These are phyloP conservation scores for Annulohypoxylon truncatum DNA, from an alignment of 2,329 filamentous ascomycete genomes.

Conservation along the genomic window DNA sequence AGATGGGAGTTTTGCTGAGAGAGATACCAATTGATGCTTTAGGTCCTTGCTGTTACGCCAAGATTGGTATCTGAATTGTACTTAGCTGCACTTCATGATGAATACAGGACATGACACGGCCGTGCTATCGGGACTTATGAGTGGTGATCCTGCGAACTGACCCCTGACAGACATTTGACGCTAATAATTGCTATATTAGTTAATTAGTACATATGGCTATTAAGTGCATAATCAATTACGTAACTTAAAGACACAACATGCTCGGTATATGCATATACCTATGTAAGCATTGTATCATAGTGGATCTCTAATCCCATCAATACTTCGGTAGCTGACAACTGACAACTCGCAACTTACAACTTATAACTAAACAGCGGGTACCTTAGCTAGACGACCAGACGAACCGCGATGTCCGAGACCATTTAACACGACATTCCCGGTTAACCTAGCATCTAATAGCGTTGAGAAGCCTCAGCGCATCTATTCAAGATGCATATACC, in stretches of 20 bases:
- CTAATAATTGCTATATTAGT: not conserved
- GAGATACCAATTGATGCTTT: conserved; percentile 34
- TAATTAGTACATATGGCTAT: not conserved
- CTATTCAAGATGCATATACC: conserved; percentile 46
- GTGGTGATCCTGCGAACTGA: not conserved
- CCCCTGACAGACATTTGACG: not conserved
- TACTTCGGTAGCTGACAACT: not conserved
- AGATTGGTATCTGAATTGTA: conserved; percentile 7
- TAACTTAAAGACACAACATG: not conserved
- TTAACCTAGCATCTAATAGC: conserved; percentile 19
- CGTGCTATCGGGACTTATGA: not conserved
- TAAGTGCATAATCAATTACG: not conserved
- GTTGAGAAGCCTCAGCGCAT: conserved; percentile 28
- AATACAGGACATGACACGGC: not conserved
- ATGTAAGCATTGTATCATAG: conserved; percentile 40
- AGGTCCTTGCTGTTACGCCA: conserved; percentile 13
- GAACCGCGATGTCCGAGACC: conserved; percentile 13
- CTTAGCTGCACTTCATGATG: not conserved
- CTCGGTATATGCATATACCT: conserved; percentile 21
- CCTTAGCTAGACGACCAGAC: not conserved
- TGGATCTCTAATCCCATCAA: conserved; percentile 16
- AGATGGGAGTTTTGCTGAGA: conserved; percentile 17
- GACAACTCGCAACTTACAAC: not conserved
- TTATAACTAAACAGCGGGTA: not conserved
- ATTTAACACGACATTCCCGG: conserved; percentile 12